Base-by-base conservation (phyloP, 2,329 filamentous ascomycete genomes). In the Botrytis aclada region DNA sequence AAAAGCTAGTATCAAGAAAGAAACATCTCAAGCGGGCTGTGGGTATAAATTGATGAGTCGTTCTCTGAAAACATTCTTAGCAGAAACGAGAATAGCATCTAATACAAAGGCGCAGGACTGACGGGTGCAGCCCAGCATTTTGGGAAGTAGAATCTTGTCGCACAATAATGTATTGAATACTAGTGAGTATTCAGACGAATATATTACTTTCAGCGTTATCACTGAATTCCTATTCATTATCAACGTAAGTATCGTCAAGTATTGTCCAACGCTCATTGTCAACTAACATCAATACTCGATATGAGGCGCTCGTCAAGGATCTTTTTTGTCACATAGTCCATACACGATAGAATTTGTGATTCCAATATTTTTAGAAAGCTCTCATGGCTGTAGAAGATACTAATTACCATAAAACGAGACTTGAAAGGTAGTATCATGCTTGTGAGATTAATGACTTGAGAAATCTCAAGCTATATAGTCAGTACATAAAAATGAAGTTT, bases 41-140 rank as follows among this genome's bases (percentile, higher is more conserved):
- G 7, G 10, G 22, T n/a, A n/a, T 16, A 6, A 54, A 29, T n/a
- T n/a, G 2, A 54, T 16, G 6, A 7, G 25, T 14, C 1, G 10
- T 29, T 25, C 2, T 5, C 47, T 54, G 25, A 6, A 29, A n/a
- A 54, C 1, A 7, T 54, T 29, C 25, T n/a, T 7, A 6, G 25
- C 2, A 1, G 25, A 54, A n/a, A 29, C 25, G 25, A 16, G 25
- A n/a, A 54, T 6, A 14, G 7, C 25, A 3, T 12, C 16, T 1
- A 5, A 25, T 2, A 2, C 22, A 51, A 6, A 1, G 2, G 3
- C 3, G 0, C 1, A 54, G 25, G 25, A 54, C 25, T 29, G 12
- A 8, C 47, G 10, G 25, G 14, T 29, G 25, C 25, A 29, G 25
- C 5, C 29, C 47, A 54, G 25, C 12, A 3, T 54, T 29, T 54